A percentile compares a stretch with the other conserved stretches of the same genome.
Evolutionary conservation across 164 flowering plant genomes (phyloP).

Genomic region (Platanus orientalis): DNA sequence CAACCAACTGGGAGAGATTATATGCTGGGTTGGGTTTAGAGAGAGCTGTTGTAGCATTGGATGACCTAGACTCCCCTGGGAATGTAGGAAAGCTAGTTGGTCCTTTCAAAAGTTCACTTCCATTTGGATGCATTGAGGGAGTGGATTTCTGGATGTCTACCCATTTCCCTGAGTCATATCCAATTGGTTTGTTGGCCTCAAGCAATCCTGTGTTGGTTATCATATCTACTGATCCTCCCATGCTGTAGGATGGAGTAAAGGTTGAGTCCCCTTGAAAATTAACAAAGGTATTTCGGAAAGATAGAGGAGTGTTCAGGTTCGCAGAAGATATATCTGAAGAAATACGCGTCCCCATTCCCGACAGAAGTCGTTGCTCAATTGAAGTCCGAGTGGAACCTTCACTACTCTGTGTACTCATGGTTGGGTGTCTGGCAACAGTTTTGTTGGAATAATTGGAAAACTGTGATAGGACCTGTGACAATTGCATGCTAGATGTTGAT

Average conservation of each 20-base stretch:
- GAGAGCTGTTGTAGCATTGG: conserved; percentile 13
- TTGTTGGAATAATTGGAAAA: conserved; percentile 11
- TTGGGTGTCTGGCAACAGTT: conserved; percentile 16
- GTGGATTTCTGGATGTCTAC: conserved; percentile 12
- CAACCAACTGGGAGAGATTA: conserved; percentile 36
- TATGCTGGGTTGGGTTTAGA: conserved; percentile 20
- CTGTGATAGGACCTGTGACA: conserved; percentile 16
- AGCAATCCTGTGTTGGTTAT: conserved; percentile 2
- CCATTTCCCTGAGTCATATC: conserved; percentile 7
- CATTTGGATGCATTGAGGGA: conserved; percentile 12
- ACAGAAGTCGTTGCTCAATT: conserved; percentile 28
- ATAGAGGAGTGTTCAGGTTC: conserved; percentile 7
- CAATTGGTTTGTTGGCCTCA: conserved; percentile 8
- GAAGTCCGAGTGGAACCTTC: conserved; percentile 34
- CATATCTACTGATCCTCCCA: conserved; percentile 8
- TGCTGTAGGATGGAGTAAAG: conserved; percentile 10
- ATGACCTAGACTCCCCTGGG: conserved; percentile 18
- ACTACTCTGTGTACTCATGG: conserved; percentile 28
- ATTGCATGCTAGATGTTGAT: conserved; percentile 17
- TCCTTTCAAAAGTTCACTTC: conserved; percentile 21
- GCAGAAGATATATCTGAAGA: conserved; percentile 18
- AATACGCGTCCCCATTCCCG: conserved; percentile 23
- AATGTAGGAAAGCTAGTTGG: conserved; percentile 15
- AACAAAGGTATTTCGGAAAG: conserved; percentile 13
- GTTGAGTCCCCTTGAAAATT: conserved; percentile 20